phyloP scores from a whole-genome alignment of 768 basidiomycete species.

The Mycena chlorophos region DNA sequence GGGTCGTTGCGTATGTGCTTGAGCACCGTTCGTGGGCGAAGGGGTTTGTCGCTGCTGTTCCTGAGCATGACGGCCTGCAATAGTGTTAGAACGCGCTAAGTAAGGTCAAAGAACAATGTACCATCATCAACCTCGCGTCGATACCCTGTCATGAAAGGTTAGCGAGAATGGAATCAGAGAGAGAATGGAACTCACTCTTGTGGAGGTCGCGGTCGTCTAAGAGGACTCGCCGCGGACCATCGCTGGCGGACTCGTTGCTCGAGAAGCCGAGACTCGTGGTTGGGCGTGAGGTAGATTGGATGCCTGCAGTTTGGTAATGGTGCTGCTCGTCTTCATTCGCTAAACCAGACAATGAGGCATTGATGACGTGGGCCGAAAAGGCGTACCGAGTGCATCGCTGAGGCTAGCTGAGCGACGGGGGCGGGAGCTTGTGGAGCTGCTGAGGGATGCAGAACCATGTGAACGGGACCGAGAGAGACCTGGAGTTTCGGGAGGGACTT shows the following conservation, averaged over 20 bases:
- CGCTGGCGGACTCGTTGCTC: slow-evolving; percentile 21
- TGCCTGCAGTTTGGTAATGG: slow-evolving; percentile 12
- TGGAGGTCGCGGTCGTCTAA: slow-evolving; percentile 35
- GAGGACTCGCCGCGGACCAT: slow-evolving; percentile 41
- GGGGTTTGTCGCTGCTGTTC: slow-evolving; percentile 54
- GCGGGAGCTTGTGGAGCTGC: slow-evolving; percentile 49
- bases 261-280: slow-evolving; percentile 44
- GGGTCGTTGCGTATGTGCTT: slow-evolving; percentile 40
- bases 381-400: slow-evolving; percentile 59
- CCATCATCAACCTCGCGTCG: slow-evolving; percentile 37
- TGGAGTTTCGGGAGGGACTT: slow-evolving; percentile 28
- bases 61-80: neutral
- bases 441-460: slow-evolving; percentile 27
- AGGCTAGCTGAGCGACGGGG: slow-evolving; percentile 77
- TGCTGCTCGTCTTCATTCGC: slow-evolving; percentile 28
- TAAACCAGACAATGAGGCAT: neutral
- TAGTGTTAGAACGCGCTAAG: slow-evolving; percentile 35
- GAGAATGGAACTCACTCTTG: slow-evolving; percentile 35
- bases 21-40: slow-evolving; percentile 44
- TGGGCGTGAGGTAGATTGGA: slow-evolving; percentile 34
- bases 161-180: slow-evolving; percentile 5
- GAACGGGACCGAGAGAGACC: slow-evolving; percentile 28
- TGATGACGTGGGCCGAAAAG: slow-evolving; percentile 11
- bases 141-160: slow-evolving; percentile 32
- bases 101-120: neutral